These are phyloP conservation scores for Lupinus albus DNA, from an alignment of 306 rosid genomes.

Conservation along the genomic window DNA sequence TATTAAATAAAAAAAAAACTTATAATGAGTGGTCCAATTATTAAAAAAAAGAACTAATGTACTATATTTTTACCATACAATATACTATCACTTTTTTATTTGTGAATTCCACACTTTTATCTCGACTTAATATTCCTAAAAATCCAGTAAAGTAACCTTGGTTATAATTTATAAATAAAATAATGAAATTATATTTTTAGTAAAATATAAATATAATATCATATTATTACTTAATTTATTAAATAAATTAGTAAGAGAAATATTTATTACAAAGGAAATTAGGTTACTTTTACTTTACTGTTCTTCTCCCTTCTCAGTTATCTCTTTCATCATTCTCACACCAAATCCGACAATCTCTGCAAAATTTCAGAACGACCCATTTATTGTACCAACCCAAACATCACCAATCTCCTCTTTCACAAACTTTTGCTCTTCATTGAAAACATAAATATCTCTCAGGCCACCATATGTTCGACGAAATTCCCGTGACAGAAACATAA, in stretches of 20 bases:
- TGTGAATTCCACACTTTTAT: neutral
- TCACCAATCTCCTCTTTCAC: neutral
- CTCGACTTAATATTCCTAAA: neutral
- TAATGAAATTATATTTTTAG: no score
- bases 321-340: neutral
- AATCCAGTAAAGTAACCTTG: no score
- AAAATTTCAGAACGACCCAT: slow-evolving; percentile 3
- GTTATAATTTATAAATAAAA: no score
- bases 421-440: neutral
- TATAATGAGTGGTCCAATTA: no score
- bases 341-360: slow-evolving; percentile 19
- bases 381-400: slow-evolving; percentile 32
- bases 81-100: no score
- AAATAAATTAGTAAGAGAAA: no score
- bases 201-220: no score
- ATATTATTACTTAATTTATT: no score
- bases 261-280: neutral
- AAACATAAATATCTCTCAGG: neutral
- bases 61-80: no score
- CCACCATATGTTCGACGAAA: slow-evolving; percentile 31
- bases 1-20: no score
- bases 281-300: no score
- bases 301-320: slow-evolving; percentile 21
- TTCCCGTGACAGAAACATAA: neutral
- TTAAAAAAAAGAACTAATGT: no score